These are phyloP conservation scores for Papiliotrema fonsecae DNA, from an alignment of 1,284 basidiomycete genomes.

Conservation along the genomic window DNA sequence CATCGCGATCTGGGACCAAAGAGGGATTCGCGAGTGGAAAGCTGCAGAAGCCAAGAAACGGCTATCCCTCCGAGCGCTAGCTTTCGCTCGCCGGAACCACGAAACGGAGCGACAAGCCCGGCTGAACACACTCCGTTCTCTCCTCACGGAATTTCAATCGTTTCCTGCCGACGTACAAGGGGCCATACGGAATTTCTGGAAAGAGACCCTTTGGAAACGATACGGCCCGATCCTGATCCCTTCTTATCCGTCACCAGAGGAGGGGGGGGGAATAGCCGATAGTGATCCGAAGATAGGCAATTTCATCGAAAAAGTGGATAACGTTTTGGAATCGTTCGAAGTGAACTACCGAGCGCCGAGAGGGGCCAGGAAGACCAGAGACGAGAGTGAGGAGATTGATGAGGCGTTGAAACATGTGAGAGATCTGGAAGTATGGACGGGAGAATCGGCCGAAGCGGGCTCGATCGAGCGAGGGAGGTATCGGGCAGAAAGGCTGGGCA, in stretches of 20 bases:
- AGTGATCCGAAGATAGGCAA: no score
- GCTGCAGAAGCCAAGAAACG: conserved; percentile 29
- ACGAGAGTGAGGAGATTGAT: not conserved
- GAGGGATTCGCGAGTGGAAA: conserved; percentile 45
- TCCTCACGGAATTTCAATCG: conserved; percentile 7
- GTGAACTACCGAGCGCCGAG: not conserved
- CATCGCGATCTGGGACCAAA: conserved; percentile 44
- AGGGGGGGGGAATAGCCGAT: not conserved
- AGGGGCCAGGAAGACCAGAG: not conserved
- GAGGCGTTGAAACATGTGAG: conserved; percentile 12
- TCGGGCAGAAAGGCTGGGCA: conserved; percentile 3
- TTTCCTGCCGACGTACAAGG: conserved; percentile 14
- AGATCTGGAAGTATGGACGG: conserved; percentile 10
- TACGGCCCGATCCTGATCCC: not conserved
- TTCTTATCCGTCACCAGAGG: no score
- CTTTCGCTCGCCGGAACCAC: conserved; percentile 31
- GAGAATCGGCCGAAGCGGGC: conserved; percentile 3
- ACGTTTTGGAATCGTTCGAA: not conserved
- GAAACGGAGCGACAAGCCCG: conserved; percentile 26
- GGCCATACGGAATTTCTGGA: conserved; percentile 14
- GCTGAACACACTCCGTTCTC: conserved; percentile 10
- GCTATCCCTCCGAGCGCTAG: conserved; percentile 14
- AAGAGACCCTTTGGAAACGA: conserved; percentile 3
- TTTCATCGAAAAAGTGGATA: conserved; percentile 1
- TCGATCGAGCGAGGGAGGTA: not conserved